Percentiles rank a stretch among this genome's conserved stretches.
phyloP scores from a whole-genome alignment of 2,329 filamentous ascomycete genomes.

The Aspergillus floridensis region DNA sequence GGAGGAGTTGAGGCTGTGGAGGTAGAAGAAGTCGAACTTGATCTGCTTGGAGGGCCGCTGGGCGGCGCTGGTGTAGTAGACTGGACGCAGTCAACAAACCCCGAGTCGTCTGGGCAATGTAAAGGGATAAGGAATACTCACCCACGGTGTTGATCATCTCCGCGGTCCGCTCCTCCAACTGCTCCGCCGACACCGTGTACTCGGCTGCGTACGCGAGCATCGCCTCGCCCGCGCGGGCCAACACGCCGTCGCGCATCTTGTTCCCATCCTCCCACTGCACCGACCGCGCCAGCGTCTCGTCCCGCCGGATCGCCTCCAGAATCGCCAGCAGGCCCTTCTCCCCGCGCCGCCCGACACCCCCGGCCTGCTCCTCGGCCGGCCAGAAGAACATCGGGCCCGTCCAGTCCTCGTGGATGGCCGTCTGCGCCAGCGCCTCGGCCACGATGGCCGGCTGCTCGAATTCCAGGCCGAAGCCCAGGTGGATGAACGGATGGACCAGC shows the following conservation, averaged over 20 bases:
- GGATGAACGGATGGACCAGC: slow-evolving; percentile 76
- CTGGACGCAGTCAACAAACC: slow-evolving; percentile 22
- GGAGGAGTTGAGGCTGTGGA: slow-evolving; percentile 74
- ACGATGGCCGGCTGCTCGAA: slow-evolving; percentile 78
- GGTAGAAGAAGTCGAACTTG: slow-evolving; percentile 80
- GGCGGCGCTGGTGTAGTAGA: slow-evolving; percentile 60
- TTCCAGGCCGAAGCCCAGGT: slow-evolving; percentile 80
- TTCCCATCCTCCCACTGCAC: slow-evolving; percentile 56
- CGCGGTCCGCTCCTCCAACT: slow-evolving; percentile 57
- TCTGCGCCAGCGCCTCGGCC: slow-evolving; percentile 74
- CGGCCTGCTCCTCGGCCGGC: slow-evolving; percentile 34
- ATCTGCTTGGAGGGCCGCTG: slow-evolving; percentile 62
- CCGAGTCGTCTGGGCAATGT: no score
- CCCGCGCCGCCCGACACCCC: slow-evolving; percentile 28
- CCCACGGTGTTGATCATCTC: slow-evolving; percentile 69
- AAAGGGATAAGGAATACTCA: slow-evolving; percentile 25
- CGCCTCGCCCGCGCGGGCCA: slow-evolving; percentile 61
- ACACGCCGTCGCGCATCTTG: slow-evolving; percentile 67
- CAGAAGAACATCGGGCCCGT: slow-evolving; percentile 53
- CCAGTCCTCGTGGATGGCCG: slow-evolving; percentile 64
- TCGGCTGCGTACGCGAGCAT: slow-evolving; percentile 61
- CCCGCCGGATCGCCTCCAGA: slow-evolving; percentile 56
- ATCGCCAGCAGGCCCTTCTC: slow-evolving; percentile 55
- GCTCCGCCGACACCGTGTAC: slow-evolving; percentile 56
- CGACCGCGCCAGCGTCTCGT: slow-evolving; percentile 57